A percentile compares a stretch with the other conserved stretches of the same genome.
Evolutionary conservation across 148 eudicot genomes (phyloP).

Genomic region (Camellia lanceoleosa): DNA sequence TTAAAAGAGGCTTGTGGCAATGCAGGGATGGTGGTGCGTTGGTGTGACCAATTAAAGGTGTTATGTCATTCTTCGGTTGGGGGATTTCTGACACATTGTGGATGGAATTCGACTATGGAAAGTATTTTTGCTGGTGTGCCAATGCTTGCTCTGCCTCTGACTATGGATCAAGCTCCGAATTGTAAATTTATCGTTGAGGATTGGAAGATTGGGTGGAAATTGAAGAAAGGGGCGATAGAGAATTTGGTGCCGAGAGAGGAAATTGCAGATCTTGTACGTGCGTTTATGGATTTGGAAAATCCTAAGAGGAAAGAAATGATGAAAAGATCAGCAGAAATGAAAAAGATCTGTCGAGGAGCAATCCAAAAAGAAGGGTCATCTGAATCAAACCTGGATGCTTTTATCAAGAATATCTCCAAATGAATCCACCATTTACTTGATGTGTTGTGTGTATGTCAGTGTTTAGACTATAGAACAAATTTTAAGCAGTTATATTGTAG

Average conservation of each 20-base stretch:
- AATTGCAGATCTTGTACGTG: conserved; percentile 18
- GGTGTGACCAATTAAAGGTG: conserved; percentile 47
- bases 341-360: conserved; percentile 15
- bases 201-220: conserved; percentile 39
- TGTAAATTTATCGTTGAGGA: conserved; percentile 25
- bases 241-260: conserved; percentile 27
- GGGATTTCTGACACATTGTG: conserved; percentile 37
- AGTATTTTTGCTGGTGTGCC: conserved; percentile 29
- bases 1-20: conserved; percentile 4
- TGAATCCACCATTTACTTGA: neutral
- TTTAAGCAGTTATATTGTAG: too few relatives aligned
- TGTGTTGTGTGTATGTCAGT: too few relatives aligned
- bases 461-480: too few relatives aligned
- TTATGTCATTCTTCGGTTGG: conserved; percentile 31
- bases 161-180: conserved; percentile 22
- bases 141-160: conserved; percentile 30
- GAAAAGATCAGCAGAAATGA: conserved; percentile 8
- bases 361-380: conserved; percentile 25
- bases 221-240: conserved; percentile 15
- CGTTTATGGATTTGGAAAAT: conserved; percentile 33
- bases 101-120: conserved; percentile 37
- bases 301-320: conserved; percentile 28
- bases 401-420: conserved; percentile 1
- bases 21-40: conserved; percentile 19
- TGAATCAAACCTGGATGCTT: neutral